These are phyloP conservation scores for Sclerotinia sclerotiorum DNA, from an alignment of 2,329 filamentous ascomycete genomes.

Conservation along the genomic window DNA sequence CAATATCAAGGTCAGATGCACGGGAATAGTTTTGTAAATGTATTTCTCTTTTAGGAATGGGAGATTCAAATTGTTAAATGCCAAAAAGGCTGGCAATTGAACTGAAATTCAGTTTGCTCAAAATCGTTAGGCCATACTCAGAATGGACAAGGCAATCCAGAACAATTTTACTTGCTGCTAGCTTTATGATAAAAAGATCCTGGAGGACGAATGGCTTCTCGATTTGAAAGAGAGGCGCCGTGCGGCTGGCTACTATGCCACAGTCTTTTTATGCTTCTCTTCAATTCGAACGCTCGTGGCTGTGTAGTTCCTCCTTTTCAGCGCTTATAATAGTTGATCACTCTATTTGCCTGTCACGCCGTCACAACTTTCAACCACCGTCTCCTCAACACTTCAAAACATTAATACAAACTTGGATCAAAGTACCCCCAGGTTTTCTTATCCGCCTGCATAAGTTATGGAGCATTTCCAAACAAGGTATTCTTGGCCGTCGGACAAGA, in stretches of 20 bases:
- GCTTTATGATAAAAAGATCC: background rate
- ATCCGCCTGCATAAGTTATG: conserved; percentile 10
- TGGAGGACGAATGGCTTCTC: background rate
- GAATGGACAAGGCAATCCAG: background rate
- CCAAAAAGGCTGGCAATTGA: background rate
- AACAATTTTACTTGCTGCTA: background rate
- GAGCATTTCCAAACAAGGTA: background rate
- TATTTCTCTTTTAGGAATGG: background rate
- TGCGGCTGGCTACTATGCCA: background rate
- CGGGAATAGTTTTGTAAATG: background rate
- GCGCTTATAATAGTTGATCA: background rate
- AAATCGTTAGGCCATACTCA: background rate
- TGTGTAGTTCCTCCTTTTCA: background rate
- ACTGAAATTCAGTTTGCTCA: background rate
- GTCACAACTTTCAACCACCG: background rate
- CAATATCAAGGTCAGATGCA: background rate
- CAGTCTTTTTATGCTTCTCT: background rate
- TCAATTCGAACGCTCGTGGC: background rate
- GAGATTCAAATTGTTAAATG: background rate
- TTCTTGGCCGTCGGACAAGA: conserved; percentile 15
- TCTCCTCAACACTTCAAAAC: background rate
- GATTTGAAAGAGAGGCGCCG: background rate
- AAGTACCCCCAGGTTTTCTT: conserved; percentile 7
- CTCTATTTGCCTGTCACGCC: background rate
- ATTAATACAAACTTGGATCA: conserved; percentile 32